Evolutionary conservation across 192 early-diverging fungal species (phyloP).

Genomic region (Podila minutissima): DNA sequence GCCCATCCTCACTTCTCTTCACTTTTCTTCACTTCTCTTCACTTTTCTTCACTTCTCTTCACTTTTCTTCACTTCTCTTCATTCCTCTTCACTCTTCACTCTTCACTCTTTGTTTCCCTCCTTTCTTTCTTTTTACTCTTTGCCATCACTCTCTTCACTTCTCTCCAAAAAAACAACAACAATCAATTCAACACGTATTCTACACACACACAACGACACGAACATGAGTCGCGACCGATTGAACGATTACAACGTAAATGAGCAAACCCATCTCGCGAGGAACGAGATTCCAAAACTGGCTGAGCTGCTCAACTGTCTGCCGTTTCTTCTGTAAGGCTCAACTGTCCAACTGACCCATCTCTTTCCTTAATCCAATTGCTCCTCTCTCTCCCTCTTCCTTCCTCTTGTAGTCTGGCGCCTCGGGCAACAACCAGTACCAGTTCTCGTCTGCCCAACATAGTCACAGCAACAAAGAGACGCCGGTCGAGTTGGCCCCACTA

Average conservation of each 20-base stretch:
- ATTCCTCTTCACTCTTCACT: no score
- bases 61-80: background rate
- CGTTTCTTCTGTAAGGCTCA: background rate
- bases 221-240: slow-evolving; percentile 48
- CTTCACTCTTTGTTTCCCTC: no score
- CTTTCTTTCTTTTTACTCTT: no score
- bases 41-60: background rate
- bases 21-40: background rate
- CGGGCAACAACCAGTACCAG: slow-evolving; percentile 5
- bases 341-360: background rate
- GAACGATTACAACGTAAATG: slow-evolving; percentile 38
- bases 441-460: slow-evolving; percentile 6
- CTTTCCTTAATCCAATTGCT: background rate
- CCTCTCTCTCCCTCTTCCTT: background rate
- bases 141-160: no score
- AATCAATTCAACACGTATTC: background rate
- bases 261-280: background rate
- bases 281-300: background rate
- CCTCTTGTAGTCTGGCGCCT: slow-evolving; percentile 1
- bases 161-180: no score
- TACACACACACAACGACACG: no score
- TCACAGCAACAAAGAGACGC: slow-evolving; percentile 1
- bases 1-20: background rate
- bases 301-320: background rate
- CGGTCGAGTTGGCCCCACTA: slow-evolving; percentile 42